A percentile compares a stretch with the other conserved stretches of the same genome.
Evolutionary conservation across 2,329 filamentous ascomycete species (phyloP).

Genomic region (Aspergillus novoparasiticus): DNA sequence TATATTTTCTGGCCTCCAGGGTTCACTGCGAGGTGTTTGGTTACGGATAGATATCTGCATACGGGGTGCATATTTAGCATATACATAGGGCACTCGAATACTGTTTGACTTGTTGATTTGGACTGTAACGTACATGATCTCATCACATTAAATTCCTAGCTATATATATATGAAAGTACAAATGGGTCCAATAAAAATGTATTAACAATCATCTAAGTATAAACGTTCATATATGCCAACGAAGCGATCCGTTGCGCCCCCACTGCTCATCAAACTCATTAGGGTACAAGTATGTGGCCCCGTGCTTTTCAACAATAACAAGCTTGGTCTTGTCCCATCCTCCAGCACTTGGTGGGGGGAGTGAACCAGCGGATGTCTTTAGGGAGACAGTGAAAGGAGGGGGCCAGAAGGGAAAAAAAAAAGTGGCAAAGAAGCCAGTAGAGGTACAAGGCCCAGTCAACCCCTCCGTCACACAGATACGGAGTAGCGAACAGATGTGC

Average conservation of each 20-base stretch:
- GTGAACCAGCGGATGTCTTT: conserved; percentile 18
- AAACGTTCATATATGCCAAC: conserved; percentile 14
- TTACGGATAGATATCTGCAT: background rate
- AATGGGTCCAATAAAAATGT: conserved; percentile 6
- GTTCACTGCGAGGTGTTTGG: background rate
- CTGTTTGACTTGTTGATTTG: background rate
- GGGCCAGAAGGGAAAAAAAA: conserved; percentile 1
- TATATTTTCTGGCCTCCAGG: background rate
- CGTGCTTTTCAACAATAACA: conserved; percentile 19
- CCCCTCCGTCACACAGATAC: background rate
- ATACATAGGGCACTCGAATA: background rate
- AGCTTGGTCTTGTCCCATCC: conserved; percentile 17
- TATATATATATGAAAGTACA: conserved; percentile 1
- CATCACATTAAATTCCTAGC: conserved; percentile 5
- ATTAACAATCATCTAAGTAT: conserved; percentile 19
- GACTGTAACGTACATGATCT: background rate
- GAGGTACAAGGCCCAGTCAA: background rate
- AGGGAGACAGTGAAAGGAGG: conserved; percentile 18
- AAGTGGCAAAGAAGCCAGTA: background rate
- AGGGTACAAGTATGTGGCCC: conserved; percentile 21
- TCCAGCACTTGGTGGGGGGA: conserved; percentile 27
- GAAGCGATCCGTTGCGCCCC: conserved; percentile 22
- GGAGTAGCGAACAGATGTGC: background rate
- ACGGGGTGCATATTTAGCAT: background rate
- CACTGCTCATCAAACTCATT: conserved; percentile 25